A percentile compares a stretch with the other conserved stretches of the same genome.
Conservation (phyloP, 225 moss, liverwort and hornwort genomes). For the Pseudisothecium myosuroides region DNA sequence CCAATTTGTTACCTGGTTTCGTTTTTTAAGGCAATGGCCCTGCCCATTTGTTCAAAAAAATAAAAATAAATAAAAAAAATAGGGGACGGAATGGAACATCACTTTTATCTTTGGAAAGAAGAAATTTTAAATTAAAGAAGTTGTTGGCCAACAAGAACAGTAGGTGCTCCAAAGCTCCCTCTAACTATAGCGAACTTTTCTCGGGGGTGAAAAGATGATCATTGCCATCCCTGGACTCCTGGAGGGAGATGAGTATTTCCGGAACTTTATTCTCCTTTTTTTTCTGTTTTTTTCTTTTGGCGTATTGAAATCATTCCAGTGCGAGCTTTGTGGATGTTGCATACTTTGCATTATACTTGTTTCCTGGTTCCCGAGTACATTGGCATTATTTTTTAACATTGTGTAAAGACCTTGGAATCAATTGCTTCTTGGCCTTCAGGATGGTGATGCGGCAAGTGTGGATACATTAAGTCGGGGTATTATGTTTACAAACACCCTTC, state of each 20-base stretch:
- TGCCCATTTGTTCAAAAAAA: too few relatives aligned
- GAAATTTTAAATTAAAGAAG: neutral
- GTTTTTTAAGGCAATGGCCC: too few relatives aligned
- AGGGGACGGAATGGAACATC: neutral
- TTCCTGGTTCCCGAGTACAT: neutral
- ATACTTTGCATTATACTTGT: neutral
- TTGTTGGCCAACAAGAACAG: neutral
- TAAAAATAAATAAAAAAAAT: too few relatives aligned
- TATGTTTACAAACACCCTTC: neutral
- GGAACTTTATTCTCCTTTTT: neutral
- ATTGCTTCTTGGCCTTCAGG: neutral
- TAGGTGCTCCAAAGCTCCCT: neutral
- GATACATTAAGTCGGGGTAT: neutral
- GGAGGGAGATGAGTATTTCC: neutral
- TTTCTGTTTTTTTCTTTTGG: fast-evolving
- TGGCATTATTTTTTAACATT: neutral
- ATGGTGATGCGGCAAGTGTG: neutral
- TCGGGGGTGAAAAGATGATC: too few relatives aligned
- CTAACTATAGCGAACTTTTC: neutral
- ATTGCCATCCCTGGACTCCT: neutral
- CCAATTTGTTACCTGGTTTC: too few relatives aligned
- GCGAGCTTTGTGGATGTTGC: neutral
- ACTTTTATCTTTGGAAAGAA: neutral
- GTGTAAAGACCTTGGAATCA: neutral
- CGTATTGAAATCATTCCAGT: neutral